These are phyloP conservation scores for Solanum chiquidenum DNA, from an alignment of 257 asterid genomes.

Conservation along the genomic window DNA sequence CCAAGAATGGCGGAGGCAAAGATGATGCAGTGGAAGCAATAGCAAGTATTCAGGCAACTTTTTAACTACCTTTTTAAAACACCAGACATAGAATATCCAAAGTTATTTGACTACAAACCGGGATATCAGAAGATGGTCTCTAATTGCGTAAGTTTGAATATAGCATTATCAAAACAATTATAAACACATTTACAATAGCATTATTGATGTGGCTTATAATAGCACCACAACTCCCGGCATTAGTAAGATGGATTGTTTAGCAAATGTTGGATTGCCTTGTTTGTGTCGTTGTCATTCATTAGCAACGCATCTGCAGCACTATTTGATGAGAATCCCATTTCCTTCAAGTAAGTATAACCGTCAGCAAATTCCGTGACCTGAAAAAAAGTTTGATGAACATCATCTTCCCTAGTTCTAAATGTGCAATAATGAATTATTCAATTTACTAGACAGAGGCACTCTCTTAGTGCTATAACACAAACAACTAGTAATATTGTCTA, in stretches of 20 bases:
- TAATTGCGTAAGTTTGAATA: neutral
- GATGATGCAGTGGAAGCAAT: neutral
- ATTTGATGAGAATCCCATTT: conserved; percentile 87
- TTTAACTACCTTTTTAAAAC: neutral
- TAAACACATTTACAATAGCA: neutral
- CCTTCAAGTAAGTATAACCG: conserved; percentile 57
- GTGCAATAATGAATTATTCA: neutral
- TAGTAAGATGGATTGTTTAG: conserved; percentile 47
- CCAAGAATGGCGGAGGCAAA: neutral
- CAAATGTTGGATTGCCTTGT: conserved; percentile 80
- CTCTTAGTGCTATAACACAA: neutral
- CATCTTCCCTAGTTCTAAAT: neutral
- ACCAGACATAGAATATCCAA: neutral
- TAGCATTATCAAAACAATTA: neutral
- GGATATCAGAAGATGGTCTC: neutral
- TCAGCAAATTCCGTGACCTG: conserved; percentile 72
- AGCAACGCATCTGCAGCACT: conserved; percentile 66
- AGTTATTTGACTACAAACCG: neutral
- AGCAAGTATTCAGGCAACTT: neutral
- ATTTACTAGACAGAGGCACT: neutral
- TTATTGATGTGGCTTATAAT: neutral
- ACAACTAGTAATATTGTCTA: neutral
- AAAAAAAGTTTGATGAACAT: neutral
- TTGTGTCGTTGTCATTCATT: conserved; percentile 76
- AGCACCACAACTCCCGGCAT: neutral